These are phyloP conservation scores for Rachicladosporium sp. DNA, from an alignment of 2,329 filamentous ascomycete species.

Conservation along the genomic window DNA sequence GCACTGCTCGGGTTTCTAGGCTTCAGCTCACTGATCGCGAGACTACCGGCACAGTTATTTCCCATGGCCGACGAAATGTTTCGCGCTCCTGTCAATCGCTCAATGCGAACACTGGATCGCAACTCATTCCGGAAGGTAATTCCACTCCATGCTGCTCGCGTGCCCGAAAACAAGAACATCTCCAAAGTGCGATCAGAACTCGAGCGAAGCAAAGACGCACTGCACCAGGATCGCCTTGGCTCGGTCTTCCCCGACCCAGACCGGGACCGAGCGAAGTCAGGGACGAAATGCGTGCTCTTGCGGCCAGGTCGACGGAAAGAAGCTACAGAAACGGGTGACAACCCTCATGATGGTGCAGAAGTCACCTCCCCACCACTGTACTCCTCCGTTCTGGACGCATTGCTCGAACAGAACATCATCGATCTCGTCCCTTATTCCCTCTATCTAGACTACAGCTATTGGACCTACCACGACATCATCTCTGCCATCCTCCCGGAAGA, in stretches of 20 bases:
- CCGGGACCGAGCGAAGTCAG: constrained; percentile 34
- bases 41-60: not conserved
- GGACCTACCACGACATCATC: constrained; percentile 79
- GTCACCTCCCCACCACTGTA: constrained; percentile 46
- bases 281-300: constrained; percentile 35
- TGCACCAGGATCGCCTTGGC: constrained; percentile 51
- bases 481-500: constrained; percentile 68
- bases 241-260: constrained; percentile 53
- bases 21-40: too few relatives aligned
- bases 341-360: constrained; percentile 19
- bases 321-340: constrained; percentile 19
- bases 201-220: constrained; percentile 51
- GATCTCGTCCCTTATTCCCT: constrained; percentile 64
- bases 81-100: constrained; percentile 67
- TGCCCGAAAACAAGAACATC: constrained; percentile 66
- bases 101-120: constrained; percentile 69
- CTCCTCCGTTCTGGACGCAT: constrained; percentile 56
- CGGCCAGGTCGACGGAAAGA: constrained; percentile 30
- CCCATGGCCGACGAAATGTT: constrained; percentile 43
- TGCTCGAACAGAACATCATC: constrained; percentile 56
- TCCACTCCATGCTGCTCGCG: constrained; percentile 63
- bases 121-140: constrained; percentile 69
- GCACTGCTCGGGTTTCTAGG: too few relatives aligned
- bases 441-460: constrained; percentile 69
- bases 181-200: constrained; percentile 57